A percentile compares a stretch with the other conserved stretches of the same genome.
Conservation (phyloP, 139 green algal genomes). For the Tetratostichococcus sp. region DNA sequence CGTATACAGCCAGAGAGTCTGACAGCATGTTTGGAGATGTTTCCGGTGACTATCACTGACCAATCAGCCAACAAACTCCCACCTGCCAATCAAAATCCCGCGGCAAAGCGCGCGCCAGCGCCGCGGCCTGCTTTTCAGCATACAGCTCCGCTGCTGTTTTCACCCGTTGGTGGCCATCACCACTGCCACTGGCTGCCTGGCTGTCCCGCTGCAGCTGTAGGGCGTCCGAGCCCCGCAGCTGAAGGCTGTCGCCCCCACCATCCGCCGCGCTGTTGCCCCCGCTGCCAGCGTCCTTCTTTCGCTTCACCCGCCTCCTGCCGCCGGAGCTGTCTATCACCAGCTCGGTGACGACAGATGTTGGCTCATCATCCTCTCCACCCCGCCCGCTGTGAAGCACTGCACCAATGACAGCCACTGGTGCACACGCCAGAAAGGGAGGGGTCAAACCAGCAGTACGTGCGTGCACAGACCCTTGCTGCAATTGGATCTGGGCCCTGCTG, state of each 20-base stretch:
- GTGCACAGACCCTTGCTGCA: too few relatives aligned
- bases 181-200: neutral
- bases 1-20: too few relatives aligned
- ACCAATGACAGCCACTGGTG: neutral
- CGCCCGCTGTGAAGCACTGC: neutral
- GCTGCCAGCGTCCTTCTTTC: neutral
- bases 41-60: too few relatives aligned
- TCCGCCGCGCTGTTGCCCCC: neutral
- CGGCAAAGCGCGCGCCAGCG: neutral
- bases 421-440: neutral
- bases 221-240: neutral
- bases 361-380: slow-evolving; percentile 5
- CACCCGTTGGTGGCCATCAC: too few relatives aligned
- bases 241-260: too few relatives aligned
- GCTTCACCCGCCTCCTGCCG: neutral
- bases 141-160: neutral
- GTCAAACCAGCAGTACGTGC: neutral
- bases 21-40: too few relatives aligned
- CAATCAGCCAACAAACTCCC: too few relatives aligned
- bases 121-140: neutral
- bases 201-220: neutral
- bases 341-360: slow-evolving; percentile 14
- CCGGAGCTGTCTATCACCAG: slow-evolving; percentile 16
- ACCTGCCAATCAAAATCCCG: slow-evolving; percentile 43
- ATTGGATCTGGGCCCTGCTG: too few relatives aligned